Percentiles rank a stretch among this genome's conserved stretches.
Evolutionary conservation across 2,329 filamentous ascomycete genomes (phyloP).

Genomic region (Bipolaris gigantea): DNA sequence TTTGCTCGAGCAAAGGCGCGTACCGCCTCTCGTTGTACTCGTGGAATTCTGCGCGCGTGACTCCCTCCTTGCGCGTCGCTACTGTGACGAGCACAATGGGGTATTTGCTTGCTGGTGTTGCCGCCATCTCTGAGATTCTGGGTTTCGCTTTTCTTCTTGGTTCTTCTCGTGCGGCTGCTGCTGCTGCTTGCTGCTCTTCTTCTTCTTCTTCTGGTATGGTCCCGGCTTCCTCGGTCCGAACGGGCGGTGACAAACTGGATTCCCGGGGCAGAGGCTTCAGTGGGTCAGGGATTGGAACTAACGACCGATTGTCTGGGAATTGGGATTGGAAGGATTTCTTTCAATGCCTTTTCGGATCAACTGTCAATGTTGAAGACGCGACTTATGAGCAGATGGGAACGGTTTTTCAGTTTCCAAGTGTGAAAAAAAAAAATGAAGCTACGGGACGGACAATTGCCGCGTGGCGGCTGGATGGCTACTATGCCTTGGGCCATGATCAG

Average conservation of each 20-base stretch:
- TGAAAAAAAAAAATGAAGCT: neutral
- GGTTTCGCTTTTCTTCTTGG: neutral
- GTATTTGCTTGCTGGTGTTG: constrained; percentile 17
- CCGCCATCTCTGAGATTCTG: constrained; percentile 2
- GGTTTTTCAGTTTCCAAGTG: neutral
- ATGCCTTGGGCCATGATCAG: neutral
- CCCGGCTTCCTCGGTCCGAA: no score
- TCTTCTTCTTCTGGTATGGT: no score
- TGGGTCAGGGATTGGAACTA: no score
- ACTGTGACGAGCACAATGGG: constrained; percentile 17
- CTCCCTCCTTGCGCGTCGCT: constrained; percentile 19
- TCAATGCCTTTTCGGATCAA: no score
- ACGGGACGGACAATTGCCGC: neutral
- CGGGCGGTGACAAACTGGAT: neutral
- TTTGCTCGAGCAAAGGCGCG: constrained; percentile 16
- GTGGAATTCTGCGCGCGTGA: constrained; percentile 17
- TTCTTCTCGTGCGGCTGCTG: neutral
- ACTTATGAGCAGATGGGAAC: neutral
- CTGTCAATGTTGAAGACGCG: neutral
- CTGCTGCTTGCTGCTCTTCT: neutral
- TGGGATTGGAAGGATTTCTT: no score
- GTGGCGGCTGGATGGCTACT: neutral
- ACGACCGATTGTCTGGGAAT: no score
- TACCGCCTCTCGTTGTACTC: constrained; percentile 18
- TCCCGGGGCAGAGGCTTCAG: neutral